A percentile compares a stretch with the other conserved stretches of the same genome.
These are phyloP conservation scores for Penicillium canescens DNA, from an alignment of 495 filamentous ascomycete species.

Conservation along the genomic window DNA sequence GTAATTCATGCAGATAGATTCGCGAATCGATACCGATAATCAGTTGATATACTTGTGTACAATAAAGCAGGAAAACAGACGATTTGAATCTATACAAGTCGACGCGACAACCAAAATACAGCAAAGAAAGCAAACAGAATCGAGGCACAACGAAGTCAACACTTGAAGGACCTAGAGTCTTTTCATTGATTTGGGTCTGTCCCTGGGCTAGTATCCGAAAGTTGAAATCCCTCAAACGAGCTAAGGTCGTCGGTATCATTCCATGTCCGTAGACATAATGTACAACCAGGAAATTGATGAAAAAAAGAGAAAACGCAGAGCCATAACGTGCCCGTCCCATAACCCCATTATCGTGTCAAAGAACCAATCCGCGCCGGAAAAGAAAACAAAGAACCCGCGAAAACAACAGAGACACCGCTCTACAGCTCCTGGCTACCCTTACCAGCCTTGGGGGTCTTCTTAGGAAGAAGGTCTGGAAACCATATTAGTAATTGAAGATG, in stretches of 20 bases:
- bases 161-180: conserved; percentile 29
- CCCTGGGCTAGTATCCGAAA: conserved; percentile 27
- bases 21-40: no score
- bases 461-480: conserved; percentile 82
- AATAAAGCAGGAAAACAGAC: no score
- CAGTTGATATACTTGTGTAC: no score
- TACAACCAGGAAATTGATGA: conserved; percentile 78
- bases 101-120: no score
- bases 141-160: not conserved
- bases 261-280: conserved; percentile 82
- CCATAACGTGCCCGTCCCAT: conserved; percentile 76
- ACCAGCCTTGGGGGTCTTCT: conserved; percentile 94
- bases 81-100: no score
- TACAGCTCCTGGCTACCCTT: conserved; percentile 95
- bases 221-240: conserved; percentile 33
- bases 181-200: conserved; percentile 26
- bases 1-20: not conserved
- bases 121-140: not conserved
- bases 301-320: conserved; percentile 70
- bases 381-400: conserved; percentile 59
- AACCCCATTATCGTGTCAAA: conserved; percentile 89
- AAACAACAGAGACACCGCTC: conserved; percentile 41
- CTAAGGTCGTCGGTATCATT: conserved; percentile 46
- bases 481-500: conserved; percentile 41
- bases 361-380: conserved; percentile 62